phyloP scores from a whole-genome alignment of 345 rosid species.

The Aquilaria yunnanensis region DNA sequence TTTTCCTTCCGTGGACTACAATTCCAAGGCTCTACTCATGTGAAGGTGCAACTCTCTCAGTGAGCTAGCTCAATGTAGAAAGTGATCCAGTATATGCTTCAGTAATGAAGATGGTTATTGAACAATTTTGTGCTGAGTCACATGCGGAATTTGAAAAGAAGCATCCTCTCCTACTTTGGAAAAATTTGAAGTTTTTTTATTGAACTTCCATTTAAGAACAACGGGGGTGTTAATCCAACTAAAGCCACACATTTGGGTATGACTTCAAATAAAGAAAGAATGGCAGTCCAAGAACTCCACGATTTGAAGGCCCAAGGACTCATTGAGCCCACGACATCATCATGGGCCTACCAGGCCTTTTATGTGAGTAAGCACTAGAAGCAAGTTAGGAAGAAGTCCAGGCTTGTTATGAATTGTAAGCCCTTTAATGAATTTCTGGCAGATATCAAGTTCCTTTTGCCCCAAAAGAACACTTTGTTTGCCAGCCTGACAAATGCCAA shows the following conservation, averaged over 20 bases:
- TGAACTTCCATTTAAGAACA: too few species aligned
- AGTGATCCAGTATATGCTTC: too few species aligned
- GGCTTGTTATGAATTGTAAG: background rate
- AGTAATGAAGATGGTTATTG: too few species aligned
- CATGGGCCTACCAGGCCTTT: background rate
- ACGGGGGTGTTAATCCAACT: background rate
- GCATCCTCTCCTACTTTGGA: too few species aligned
- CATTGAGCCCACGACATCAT: background rate
- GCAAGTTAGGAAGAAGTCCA: background rate
- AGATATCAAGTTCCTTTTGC: background rate
- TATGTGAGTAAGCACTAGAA: background rate
- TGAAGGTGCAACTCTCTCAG: too few species aligned
- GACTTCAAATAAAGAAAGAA: background rate
- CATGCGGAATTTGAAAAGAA: too few species aligned
- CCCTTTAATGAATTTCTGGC: background rate
- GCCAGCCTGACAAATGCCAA: background rate
- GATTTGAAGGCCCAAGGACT: background rate
- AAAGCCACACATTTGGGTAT: background rate
- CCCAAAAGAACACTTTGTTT: background rate
- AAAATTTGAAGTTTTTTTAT: too few species aligned
- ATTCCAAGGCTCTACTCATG: too few species aligned
- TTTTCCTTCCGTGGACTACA: too few species aligned
- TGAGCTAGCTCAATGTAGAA: too few species aligned
- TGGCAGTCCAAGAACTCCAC: background rate
- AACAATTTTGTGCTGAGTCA: too few species aligned